Percentiles rank a stretch among this genome's conserved stretches.
phyloP scores from a whole-genome alignment of 108 stramenopile genomes.

The Nannochloropsis granulata region DNA sequence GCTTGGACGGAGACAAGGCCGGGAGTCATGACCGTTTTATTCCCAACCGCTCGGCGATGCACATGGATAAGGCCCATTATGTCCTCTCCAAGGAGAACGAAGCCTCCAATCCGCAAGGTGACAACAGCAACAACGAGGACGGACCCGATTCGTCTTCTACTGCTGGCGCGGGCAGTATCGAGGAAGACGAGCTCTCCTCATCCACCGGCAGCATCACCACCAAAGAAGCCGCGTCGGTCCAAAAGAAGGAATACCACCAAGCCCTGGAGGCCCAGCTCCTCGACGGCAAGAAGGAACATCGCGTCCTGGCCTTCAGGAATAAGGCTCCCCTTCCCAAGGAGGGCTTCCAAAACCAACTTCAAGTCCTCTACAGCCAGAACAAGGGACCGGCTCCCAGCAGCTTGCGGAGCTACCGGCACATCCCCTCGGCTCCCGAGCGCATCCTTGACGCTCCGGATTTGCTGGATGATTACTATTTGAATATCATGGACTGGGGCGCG shows the following conservation, averaged over 20 bases:
- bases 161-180: neutral
- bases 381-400: slow-evolving; percentile 45
- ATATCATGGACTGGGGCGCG: slow-evolving; percentile 75
- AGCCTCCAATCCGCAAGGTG: neutral
- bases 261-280: slow-evolving; percentile 25
- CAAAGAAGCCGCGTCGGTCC: neutral
- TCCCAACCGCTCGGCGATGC: slow-evolving; percentile 39
- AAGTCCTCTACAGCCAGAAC: slow-evolving; percentile 69
- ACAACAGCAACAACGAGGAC: neutral
- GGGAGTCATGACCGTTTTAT: slow-evolving; percentile 40
- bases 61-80: slow-evolving; percentile 28
- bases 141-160: neutral
- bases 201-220: neutral
- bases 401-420: slow-evolving; percentile 62
- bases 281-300: slow-evolving; percentile 21
- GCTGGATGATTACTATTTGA: slow-evolving; percentile 93
- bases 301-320: slow-evolving; percentile 76
- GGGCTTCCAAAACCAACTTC: slow-evolving; percentile 83
- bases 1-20: slow-evolving; percentile 2
- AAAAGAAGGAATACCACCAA: slow-evolving; percentile 13
- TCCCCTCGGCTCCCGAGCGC: slow-evolving; percentile 83
- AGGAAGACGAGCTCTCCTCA: neutral
- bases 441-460: slow-evolving; percentile 92
- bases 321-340: slow-evolving; percentile 89
- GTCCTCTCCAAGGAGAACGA: slow-evolving; percentile 30